Evolutionary conservation across 1,139 yeast species (phyloP).

Genomic region (Nakaseomyces delphensis): DNA sequence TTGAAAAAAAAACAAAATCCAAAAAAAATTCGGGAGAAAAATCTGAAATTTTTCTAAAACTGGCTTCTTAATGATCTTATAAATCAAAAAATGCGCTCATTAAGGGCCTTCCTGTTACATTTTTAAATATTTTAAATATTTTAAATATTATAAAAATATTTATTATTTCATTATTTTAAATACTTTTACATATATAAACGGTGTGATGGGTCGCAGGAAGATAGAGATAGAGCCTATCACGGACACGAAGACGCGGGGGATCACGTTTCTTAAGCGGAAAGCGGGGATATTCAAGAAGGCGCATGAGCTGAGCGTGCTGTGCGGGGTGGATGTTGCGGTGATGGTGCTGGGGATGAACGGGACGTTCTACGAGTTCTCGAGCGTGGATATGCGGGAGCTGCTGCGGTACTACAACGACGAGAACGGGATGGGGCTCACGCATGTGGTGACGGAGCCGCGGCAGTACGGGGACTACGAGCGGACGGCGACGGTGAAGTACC

Average conservation of each 20-base stretch:
- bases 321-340: slow-evolving; percentile 89
- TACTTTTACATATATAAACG: background rate
- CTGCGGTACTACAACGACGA: slow-evolving; percentile 42
- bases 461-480: slow-evolving; percentile 40
- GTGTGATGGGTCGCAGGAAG: slow-evolving; percentile 89
- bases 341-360: slow-evolving; percentile 78
- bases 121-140: too few relatives aligned
- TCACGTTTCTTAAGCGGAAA: slow-evolving; percentile 86
- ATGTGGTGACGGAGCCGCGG: slow-evolving; percentile 54
- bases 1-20: too few relatives aligned
- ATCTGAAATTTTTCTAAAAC: too few relatives aligned
- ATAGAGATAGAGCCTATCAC: slow-evolving; percentile 86
- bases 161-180: too few relatives aligned
- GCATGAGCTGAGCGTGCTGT: slow-evolving; percentile 83
- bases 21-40: too few relatives aligned
- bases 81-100: too few relatives aligned
- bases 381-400: slow-evolving; percentile 58
- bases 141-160: too few relatives aligned
- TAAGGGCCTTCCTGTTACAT: too few relatives aligned
- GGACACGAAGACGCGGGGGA: slow-evolving; percentile 82
- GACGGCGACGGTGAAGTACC: slow-evolving; percentile 23
- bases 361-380: slow-evolving; percentile 66
- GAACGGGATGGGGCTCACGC: slow-evolving; percentile 32
- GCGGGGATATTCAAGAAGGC: slow-evolving; percentile 96
- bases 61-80: too few relatives aligned